A percentile compares a stretch with the other conserved stretches of the same genome.
These are phyloP conservation scores for Pseudonectria foliicola DNA, from an alignment of 2,329 filamentous ascomycete genomes.

Conservation along the genomic window DNA sequence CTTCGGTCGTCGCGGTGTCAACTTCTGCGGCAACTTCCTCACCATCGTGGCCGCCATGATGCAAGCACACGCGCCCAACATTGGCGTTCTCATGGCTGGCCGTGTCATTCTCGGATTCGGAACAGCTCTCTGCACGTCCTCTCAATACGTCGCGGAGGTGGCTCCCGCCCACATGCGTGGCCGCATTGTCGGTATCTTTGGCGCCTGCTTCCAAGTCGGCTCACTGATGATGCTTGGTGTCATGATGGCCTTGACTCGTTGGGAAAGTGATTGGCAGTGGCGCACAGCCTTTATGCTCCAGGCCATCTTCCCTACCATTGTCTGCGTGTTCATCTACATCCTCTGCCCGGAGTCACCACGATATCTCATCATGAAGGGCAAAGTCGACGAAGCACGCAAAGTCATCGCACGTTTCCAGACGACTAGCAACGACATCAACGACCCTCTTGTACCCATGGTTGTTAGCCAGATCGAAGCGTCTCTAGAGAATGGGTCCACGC, in stretches of 20 bases:
- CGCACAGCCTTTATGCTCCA: conserved; percentile 15
- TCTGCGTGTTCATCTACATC: conserved; percentile 14
- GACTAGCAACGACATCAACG: conserved; percentile 11
- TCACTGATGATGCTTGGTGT: conserved; percentile 15
- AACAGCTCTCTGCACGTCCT: conserved; percentile 16
- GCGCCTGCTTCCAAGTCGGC: conserved; percentile 18
- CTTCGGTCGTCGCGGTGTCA: conserved; percentile 16
- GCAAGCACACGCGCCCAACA: conserved; percentile 14
- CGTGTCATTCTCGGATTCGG: conserved; percentile 16
- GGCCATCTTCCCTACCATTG: conserved; percentile 12
- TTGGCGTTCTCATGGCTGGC: conserved; percentile 12
- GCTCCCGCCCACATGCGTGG: conserved; percentile 15
- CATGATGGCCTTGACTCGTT: conserved; percentile 17
- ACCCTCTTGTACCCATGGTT: conserved; percentile 13
- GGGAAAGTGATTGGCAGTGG: conserved; percentile 19
- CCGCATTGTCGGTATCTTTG: conserved; percentile 15
- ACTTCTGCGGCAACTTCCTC: conserved; percentile 13
- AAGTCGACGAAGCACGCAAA: conserved; percentile 12
- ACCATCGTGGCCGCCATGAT: conserved; percentile 15
- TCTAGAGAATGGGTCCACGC: conserved; percentile 8
- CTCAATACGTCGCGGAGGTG: conserved; percentile 18
- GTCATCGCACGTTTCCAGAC: conserved; percentile 15
- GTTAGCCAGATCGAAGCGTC: conserved; percentile 17
- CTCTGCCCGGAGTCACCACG: conserved; percentile 17
- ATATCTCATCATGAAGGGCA: conserved; percentile 17